Percentiles rank a stretch among this genome's conserved stretches.
Conservation (phyloP, 2,329 filamentous ascomycete species). For the Monosporascus sp. region DNA sequence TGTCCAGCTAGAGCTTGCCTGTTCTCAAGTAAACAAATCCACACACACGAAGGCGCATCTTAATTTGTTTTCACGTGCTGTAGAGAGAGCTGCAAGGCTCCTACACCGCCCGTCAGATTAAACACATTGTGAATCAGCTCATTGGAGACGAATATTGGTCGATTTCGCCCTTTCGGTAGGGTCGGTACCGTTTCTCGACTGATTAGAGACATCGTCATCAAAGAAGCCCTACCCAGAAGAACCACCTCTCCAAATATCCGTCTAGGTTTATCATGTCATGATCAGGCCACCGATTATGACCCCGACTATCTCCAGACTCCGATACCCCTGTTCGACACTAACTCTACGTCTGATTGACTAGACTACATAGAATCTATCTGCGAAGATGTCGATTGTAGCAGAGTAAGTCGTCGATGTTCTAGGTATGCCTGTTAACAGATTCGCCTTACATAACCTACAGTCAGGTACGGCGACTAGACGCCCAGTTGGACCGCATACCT, state of each 20-base stretch:
- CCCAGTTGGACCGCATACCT: constrained; percentile 59
- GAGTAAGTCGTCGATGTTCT: constrained; percentile 34
- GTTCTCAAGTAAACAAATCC: too few species aligned
- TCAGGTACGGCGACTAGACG: constrained; percentile 58
- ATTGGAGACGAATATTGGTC: not conserved
- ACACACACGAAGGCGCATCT: too few species aligned
- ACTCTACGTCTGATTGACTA: not conserved
- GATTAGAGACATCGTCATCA: not conserved
- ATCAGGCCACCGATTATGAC: not conserved
- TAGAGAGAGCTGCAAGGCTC: too few species aligned
- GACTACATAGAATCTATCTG: not conserved
- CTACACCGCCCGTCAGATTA: not conserved
- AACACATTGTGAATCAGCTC: not conserved
- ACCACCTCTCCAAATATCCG: not conserved
- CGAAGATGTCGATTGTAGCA: constrained; percentile 40
- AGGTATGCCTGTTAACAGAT: not conserved
- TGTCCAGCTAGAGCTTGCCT: too few species aligned
- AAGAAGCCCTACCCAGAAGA: not conserved
- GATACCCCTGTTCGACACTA: not conserved
- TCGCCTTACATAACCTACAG: constrained; percentile 27
- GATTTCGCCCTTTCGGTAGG: not conserved
- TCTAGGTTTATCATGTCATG: not conserved
- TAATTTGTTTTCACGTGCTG: too few species aligned
- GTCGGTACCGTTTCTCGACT: not conserved
- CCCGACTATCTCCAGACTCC: not conserved